Evolutionary conservation across 1,139 yeast species (phyloP), one percentile per base, ranked within the genome.

Genomic region (Diutina catenulata): DNA sequence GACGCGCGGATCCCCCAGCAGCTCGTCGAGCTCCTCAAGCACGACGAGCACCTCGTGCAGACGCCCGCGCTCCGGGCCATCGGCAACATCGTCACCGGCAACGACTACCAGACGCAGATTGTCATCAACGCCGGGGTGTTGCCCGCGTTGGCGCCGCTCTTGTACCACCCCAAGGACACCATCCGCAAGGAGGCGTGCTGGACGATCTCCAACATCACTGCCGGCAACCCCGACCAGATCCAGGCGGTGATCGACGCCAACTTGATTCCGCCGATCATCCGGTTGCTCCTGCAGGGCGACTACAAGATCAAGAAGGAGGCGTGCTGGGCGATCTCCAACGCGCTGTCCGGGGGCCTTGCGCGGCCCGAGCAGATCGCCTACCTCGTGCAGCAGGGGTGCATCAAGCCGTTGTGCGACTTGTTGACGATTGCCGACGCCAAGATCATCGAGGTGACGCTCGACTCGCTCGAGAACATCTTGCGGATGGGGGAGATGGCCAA

Each of bases 251-350:
- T 91, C 52, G 95, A 88, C 57, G 80, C 91, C 45, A 91, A 91
- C 64, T 71, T 91, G 57, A 79, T 91, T 47, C 98, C 98, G 35
- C 95, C 91, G 45, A 76, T 93, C 47, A 80, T 91, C 52, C 79
- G 87, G 57, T 68, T 91, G 50, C 70, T 91, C 55, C 63, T 71
- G 35, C 70, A 74, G 42, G 96, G 94, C 45, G 98, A 91, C 55
- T 88, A 86, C 68, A 87, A 86, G 66, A 91, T 97, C 33, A 83
- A 86, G 59, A 91, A 91, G 62, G 98, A 91, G 65, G 98, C 98
- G 9, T 88, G 98, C 68, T 91, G 98, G 98, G 98, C 97, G 27
- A 82, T 91, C 49, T 87, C 97, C 26, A 91, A 91, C 57, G 98
- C 98, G 33, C 83, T 95, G 15, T 82, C 95, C 15, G 97, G 98